Evolutionary conservation across 352 stramenopile species (phyloP), one percentile per base, ranked within the genome.

Genomic region (Phytophthora pini): DNA sequence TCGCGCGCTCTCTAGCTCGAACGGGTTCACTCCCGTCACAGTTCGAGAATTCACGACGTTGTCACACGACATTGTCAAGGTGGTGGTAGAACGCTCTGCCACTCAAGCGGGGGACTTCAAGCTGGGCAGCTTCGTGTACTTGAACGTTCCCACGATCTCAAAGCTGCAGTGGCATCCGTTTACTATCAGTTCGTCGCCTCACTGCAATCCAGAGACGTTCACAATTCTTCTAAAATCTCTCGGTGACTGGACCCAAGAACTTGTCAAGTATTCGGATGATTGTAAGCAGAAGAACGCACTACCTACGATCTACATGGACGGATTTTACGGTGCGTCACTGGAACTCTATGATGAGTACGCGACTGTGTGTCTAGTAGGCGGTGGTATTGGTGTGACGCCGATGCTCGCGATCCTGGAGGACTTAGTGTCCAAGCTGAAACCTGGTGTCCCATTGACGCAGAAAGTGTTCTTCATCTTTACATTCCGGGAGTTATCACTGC

Each of bases 121-220:
- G 22, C 49, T 76, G 7, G 76, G 76, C 1, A 70, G 81, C 29
- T 80, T 84, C 36, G 64, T 85, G 5, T 85, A 84, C 48, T 29
- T 84, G 11, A 82, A 81, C 15, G 70, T 80, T 7, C 75, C 75
- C 1, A 15, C 61, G 0, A 61, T 87, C 31, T 84, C 76, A 1
- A 82, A 77, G 46, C 53, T 81, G 12, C 68, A 84, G 27, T 87
- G 78, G 75, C 72, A 87, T 48, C 58, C 78, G 0, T 87, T 87
- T 54, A 82, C 66, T 1, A 76, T 87, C 51, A 56, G 66, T 2
- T 86, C 79, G 17, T 76, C 81, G 2, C 74, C 81, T 9, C 55
- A 46, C 0, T 53, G 47, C 1, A 79, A 56, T 22, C 24, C 79
- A 2, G 46, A 63, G 43, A 70, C 70, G 5, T 41, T 88, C 11